phyloP scores from a whole-genome alignment of 768 basidiomycete species.

The Naganishia vishniacii region DNA sequence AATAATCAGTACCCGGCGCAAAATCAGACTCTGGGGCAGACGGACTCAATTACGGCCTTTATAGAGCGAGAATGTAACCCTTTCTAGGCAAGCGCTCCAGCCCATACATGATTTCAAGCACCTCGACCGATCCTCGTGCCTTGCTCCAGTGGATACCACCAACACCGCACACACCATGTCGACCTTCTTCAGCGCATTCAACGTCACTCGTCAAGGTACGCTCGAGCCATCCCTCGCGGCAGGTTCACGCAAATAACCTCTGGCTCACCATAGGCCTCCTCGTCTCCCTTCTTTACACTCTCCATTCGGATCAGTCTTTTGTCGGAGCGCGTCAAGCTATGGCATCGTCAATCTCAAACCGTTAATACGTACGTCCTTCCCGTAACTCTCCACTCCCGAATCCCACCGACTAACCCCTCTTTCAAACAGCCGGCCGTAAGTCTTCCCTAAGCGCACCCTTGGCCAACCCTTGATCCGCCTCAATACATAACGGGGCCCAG shows the following conservation, averaged over 20 bases:
- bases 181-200: slow-evolving; percentile 38
- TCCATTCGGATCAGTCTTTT: slow-evolving; percentile 21
- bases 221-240: not conserved
- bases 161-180: not conserved
- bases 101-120: not conserved
- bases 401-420: not conserved
- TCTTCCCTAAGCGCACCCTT: not conserved
- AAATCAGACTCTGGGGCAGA: too few species aligned
- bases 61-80: too few species aligned
- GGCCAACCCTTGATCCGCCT: too few species aligned
- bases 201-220: slow-evolving; percentile 36
- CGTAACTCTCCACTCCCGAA: not conserved
- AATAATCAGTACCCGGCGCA: too few species aligned
- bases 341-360: slow-evolving; percentile 95
- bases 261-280: too few species aligned
- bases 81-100: not conserved
- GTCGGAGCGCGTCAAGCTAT: slow-evolving; percentile 42
- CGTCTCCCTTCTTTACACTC: too few species aligned
- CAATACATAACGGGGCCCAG: slow-evolving; percentile 38
- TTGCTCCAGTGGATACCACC: not conserved
- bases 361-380: slow-evolving; percentile 68
- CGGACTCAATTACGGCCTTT: too few species aligned
- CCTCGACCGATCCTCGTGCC: too few species aligned
- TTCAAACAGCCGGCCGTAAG: slow-evolving; percentile 14
- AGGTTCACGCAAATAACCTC: not conserved